Evolutionary conservation across 78 protist species (phyloP).

Genomic region (Chrysochromulina tobinii): DNA sequence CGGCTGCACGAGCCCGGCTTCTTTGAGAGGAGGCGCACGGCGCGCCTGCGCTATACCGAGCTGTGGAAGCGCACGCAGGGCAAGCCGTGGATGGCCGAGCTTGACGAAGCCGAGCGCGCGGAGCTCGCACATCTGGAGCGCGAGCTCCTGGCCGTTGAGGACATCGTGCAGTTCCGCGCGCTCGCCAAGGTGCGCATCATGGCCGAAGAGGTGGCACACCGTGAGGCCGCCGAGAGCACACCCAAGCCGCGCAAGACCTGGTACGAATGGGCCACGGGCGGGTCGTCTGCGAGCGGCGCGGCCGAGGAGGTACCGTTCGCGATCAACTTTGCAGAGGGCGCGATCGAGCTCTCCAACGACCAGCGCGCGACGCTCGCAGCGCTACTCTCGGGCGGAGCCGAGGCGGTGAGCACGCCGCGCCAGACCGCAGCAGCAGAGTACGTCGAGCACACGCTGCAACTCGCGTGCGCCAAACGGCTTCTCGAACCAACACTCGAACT

Average conservation of each 20-base stretch:
- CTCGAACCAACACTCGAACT: too few species aligned
- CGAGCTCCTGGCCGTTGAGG: background rate
- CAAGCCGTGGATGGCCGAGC: background rate
- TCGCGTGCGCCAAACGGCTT: too few species aligned
- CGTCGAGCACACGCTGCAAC: background rate
- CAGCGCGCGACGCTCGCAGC: background rate
- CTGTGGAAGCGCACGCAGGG: background rate
- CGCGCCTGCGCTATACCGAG: background rate
- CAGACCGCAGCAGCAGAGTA: background rate
- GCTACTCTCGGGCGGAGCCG: background rate
- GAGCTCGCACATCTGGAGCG: too few species aligned
- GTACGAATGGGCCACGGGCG: background rate
- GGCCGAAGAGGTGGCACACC: background rate
- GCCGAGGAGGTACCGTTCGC: background rate
- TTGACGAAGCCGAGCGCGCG: too few species aligned
- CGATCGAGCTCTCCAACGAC: background rate
- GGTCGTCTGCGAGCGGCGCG: background rate
- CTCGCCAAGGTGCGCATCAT: background rate
- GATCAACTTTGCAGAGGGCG: background rate
- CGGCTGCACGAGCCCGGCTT: background rate
- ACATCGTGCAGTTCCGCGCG: background rate
- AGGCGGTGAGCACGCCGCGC: background rate
- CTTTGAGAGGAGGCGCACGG: background rate
- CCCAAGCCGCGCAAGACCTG: background rate
- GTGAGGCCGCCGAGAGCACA: background rate